Evolutionary conservation across 2,329 filamentous ascomycete species (phyloP), one percentile per base, ranked within the genome.

Genomic region (Sclerotinia trifoliorum): DNA sequence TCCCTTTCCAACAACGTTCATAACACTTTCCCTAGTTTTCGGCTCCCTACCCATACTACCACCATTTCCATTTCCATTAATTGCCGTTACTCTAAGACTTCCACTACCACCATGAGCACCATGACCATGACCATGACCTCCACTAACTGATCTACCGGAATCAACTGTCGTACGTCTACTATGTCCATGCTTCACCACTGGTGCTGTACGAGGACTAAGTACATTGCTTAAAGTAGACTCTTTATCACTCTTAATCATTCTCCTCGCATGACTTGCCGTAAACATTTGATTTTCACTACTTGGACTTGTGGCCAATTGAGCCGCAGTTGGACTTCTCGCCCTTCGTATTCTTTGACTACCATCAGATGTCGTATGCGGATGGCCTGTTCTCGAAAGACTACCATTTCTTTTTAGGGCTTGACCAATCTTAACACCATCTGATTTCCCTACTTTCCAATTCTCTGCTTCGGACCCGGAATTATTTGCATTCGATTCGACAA

Each of bases 191-290:
- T 90, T 90, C 73, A 84, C 82, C 39, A 90, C 82, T 1, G 87
- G 84, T 24, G 85, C 80, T 39, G 82, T 83, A 46, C 87, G 81
- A 39, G 89, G 88, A 72, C 86, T 88, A 62, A 90, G 79, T 19
- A 90, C 86, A 68, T 83, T 85, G 51, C 79, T 79, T 69, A 84
- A 81, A 24, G 85, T 83, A 61, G 82, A 80, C 54, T 86, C 85
- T 72, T 85, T 86, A 44, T 88, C 84, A 60, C 82, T 84, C 75
- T 85, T 87, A 51, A 88, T 85, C 86, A 91, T 90, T 19, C 89
- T 82, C 55, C 89, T 82, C 35, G 88, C 88, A 70, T 90, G 88
- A 66, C 85, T 83, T 32, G 88, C 86, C 0, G 86, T 89, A 77
- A 90, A 90, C 77, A 89, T 81, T 67, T 83, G 84, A 68, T 84